Evolutionary conservation across 106 monocot species (phyloP).

Genomic region (Dendrobium nobile): DNA sequence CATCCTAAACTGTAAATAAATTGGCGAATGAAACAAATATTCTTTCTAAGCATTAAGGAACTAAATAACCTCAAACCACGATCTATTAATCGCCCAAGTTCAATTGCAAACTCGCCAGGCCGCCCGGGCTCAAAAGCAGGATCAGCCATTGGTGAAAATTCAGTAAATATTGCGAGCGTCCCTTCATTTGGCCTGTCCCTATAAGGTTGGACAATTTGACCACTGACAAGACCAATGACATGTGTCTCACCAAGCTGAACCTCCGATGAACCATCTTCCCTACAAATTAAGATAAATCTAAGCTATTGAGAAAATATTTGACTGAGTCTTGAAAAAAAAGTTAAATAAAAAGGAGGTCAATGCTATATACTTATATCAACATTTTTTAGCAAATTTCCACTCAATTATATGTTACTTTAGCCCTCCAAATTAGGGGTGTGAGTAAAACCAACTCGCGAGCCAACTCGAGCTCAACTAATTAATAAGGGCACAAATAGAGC

Average conservation of each 20-base stretch:
- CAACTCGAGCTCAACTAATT: too few relatives aligned
- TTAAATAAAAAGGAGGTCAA: background rate
- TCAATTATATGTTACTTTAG: too few relatives aligned
- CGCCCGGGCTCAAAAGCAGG: slow-evolving; percentile 86
- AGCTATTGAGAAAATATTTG: background rate
- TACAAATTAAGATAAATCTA: slow-evolving; percentile 17
- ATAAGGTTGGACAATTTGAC: slow-evolving; percentile 88
- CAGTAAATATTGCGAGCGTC: slow-evolving; percentile 61
- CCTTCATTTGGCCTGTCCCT: slow-evolving; percentile 88
- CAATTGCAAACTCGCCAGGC: slow-evolving; percentile 76
- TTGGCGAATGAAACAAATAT: background rate
- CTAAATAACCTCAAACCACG: slow-evolving; percentile 70
- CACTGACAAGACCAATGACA: slow-evolving; percentile 74
- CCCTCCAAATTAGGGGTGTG: too few relatives aligned
- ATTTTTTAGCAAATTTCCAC: background rate
- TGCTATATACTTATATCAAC: background rate
- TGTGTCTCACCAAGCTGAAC: slow-evolving; percentile 93
- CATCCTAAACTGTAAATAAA: background rate
- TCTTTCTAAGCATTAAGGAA: background rate
- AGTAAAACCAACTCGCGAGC: too few relatives aligned
- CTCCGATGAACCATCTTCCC: slow-evolving; percentile 84
- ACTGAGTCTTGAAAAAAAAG: background rate
- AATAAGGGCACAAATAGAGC: too few relatives aligned
- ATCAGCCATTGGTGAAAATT: slow-evolving; percentile 98
- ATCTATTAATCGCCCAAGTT: slow-evolving; percentile 85